Base-by-base conservation (phyloP, 352 stramenopile species). In the Globisporangium nunn region DNA sequence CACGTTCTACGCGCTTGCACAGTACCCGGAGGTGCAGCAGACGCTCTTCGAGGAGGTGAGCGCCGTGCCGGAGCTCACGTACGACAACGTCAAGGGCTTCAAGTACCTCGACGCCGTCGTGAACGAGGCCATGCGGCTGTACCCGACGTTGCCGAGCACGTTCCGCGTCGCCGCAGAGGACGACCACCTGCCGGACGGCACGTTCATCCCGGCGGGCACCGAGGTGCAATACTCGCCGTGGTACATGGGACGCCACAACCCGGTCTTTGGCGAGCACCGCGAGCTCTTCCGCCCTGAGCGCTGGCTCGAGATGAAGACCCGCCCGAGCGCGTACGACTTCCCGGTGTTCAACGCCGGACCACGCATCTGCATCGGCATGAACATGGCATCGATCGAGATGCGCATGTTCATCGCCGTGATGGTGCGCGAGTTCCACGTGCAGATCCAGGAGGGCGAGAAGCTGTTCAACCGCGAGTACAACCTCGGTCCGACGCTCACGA, bases 141-240 rank as follows among this genome's bases (percentile, higher is more conserved):
- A 85, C 47, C 85, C 85, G 17, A 68, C 79, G n/a, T 63, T 93
- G 5, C 81, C 85, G 4, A 85, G 76, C 52, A 90, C 93, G 50
- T 70, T 86, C 51, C 91, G 90, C 23, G 33, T 44, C n/a, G 55
- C 47, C 0, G 55, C 37, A 14, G 29, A 54, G 7, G 55, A 61
- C 47, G 55, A 61, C 40, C 29, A 30, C 11, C 39, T 61, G 8
- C 55, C 55, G n/a, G 55, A 61, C 14, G 55, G 55, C 14, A 61
- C 56, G 35, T 61, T 56, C 15, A 18, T 95, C 0, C 75, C 74
- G 17, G 74, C 75, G 17, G 85, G 82, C 18, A 71, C 70, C 2
- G 75, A 83, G 12, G 41, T 92, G 14, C 68, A 82, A 37, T 94
- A 88, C 64, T 79, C 71, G 50, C 80, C 83, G 30, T 95, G 80